Evolutionary conservation across 1,284 basidiomycete genomes (phyloP).

Genomic region (Meira miltonrushii): DNA sequence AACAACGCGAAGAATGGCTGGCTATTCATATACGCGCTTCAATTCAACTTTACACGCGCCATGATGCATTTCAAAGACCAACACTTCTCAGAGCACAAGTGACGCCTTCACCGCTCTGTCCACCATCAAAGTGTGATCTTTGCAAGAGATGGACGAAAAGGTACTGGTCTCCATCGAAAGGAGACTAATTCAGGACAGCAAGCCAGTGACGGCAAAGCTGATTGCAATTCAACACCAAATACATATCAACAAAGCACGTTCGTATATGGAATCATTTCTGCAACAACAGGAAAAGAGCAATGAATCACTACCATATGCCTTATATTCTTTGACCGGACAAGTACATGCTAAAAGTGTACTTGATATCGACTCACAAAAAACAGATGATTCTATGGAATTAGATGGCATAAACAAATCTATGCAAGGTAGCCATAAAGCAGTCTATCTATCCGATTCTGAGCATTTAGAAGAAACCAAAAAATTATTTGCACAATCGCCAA

Average conservation of each 20-base stretch:
- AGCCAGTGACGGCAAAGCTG: slow-evolving; percentile 2
- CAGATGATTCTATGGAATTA: slow-evolving; percentile 4
- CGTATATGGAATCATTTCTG: background rate
- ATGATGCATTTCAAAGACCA: too few relatives aligned
- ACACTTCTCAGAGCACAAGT: too few relatives aligned
- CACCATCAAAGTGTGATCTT: too few relatives aligned
- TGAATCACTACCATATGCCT: background rate
- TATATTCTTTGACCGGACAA: background rate
- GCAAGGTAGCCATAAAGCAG: background rate
- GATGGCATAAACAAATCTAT: background rate
- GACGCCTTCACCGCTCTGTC: too few relatives aligned
- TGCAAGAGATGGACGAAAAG: background rate
- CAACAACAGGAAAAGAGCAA: slow-evolving; percentile 1
- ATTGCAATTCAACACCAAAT: background rate
- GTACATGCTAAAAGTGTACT: background rate
- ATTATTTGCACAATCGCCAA: background rate
- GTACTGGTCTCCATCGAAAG: background rate
- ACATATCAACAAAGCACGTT: background rate
- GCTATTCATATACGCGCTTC: too few relatives aligned
- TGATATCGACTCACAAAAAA: background rate
- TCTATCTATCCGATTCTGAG: slow-evolving; percentile 8
- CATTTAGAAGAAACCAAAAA: background rate
- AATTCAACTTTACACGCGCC: too few relatives aligned
- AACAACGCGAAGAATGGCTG: too few relatives aligned
- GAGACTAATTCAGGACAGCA: background rate